These are phyloP conservation scores for Xylaria sp. DNA, from an alignment of 2,329 filamentous ascomycete species.

Conservation along the genomic window DNA sequence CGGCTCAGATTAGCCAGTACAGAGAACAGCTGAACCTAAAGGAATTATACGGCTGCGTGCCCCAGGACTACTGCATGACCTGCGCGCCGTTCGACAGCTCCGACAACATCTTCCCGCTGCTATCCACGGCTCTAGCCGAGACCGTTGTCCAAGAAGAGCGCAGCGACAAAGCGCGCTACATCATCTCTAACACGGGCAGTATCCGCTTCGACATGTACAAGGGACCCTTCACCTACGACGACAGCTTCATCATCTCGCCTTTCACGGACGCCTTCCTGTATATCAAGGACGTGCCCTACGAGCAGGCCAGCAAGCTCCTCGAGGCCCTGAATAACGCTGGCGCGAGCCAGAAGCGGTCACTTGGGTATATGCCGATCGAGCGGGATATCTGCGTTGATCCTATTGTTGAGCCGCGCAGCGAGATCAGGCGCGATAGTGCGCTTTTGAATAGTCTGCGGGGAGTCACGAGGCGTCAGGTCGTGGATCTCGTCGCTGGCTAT, in stretches of 20 bases:
- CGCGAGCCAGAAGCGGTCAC: constrained; percentile 43
- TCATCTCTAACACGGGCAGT: constrained; percentile 65
- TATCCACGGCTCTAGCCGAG: constrained; percentile 56
- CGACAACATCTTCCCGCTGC: constrained; percentile 61
- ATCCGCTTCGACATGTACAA: constrained; percentile 67
- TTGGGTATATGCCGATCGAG: constrained; percentile 45
- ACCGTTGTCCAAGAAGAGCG: constrained; percentile 59
- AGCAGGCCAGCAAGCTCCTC: constrained; percentile 47
- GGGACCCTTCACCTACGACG: constrained; percentile 64
- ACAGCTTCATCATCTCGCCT: constrained; percentile 61
- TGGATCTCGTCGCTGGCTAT: constrained; percentile 54
- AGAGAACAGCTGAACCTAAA: constrained; percentile 62
- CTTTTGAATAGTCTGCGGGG: constrained; percentile 36
- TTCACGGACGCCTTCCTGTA: constrained; percentile 60
- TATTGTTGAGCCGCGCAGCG: constrained; percentile 33
- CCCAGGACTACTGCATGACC: constrained; percentile 62
- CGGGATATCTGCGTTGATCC: constrained; percentile 57
- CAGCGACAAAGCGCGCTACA: constrained; percentile 56
- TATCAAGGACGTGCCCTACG: constrained; percentile 58
- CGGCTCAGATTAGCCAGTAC: constrained; percentile 54
- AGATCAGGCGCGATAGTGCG: constrained; percentile 30
- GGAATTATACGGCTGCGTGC: constrained; percentile 63
- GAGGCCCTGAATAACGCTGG: constrained; percentile 51
- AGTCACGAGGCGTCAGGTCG: constrained; percentile 55
- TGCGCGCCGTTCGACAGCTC: constrained; percentile 59